These are phyloP conservation scores for Picocystis sp. DNA, from an alignment of 163 green algal genomes.

Conservation along the genomic window DNA sequence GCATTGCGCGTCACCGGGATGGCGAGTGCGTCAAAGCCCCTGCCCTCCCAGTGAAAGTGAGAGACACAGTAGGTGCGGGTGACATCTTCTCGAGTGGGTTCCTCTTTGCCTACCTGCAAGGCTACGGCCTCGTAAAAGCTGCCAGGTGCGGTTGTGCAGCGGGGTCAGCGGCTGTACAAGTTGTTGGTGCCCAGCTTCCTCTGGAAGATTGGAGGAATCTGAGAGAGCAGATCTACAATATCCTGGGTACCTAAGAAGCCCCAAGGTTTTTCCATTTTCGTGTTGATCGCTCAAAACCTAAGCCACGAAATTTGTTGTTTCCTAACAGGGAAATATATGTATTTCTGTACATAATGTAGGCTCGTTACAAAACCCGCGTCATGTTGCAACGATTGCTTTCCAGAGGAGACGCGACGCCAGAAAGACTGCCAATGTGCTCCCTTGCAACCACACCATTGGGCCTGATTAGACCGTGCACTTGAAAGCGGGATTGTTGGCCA, in stretches of 20 bases:
- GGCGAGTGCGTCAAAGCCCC: constrained; percentile 9
- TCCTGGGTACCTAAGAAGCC: not conserved
- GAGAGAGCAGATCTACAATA: constrained; percentile 3
- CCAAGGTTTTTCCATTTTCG: too few relatives aligned
- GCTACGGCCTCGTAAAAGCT: constrained; percentile 18
- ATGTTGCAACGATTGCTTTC: too few relatives aligned
- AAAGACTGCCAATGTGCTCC: too few relatives aligned
- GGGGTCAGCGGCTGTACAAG: constrained; percentile 43
- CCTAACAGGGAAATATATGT: too few relatives aligned
- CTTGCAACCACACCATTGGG: too few relatives aligned
- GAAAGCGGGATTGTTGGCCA: too few relatives aligned
- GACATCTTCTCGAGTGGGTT: constrained; percentile 67
- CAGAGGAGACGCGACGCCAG: too few relatives aligned
- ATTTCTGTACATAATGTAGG: too few relatives aligned
- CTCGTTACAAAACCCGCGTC: too few relatives aligned
- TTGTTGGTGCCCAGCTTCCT: constrained; percentile 29
- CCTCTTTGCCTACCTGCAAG: constrained; percentile 34
- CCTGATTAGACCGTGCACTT: too few relatives aligned
- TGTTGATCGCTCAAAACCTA: too few relatives aligned
- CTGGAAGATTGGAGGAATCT: constrained; percentile 13
- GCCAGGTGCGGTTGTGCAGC: constrained; percentile 33
- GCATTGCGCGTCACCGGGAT: constrained; percentile 16
- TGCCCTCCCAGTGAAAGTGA: constrained; percentile 24
- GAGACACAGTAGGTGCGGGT: constrained; percentile 68
- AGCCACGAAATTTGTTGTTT: too few relatives aligned